Conservation (phyloP, 352 stramenopile species). For the Pythium chondricola region DNA sequence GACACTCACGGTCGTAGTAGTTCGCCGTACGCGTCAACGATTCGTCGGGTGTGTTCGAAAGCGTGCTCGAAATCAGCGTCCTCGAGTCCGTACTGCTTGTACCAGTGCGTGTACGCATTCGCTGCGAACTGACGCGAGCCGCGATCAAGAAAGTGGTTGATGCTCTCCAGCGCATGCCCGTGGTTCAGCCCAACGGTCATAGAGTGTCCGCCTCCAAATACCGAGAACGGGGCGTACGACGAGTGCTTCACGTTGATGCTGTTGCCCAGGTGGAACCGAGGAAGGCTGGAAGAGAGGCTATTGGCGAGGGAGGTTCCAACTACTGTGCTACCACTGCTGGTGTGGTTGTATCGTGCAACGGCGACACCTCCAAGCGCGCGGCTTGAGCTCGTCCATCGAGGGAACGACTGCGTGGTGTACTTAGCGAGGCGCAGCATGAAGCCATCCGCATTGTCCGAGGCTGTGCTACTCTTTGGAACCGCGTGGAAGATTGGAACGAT, state of each 20-base stretch:
- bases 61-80: conserved; percentile 36
- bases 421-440: conserved; percentile 1
- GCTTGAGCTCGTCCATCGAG: conserved; percentile 3
- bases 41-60: conserved; percentile 30
- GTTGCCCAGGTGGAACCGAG: conserved; percentile 6
- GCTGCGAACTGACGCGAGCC: conserved; percentile 38
- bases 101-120: conserved; percentile 54
- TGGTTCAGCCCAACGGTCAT: conserved; percentile 46
- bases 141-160: conserved; percentile 33
- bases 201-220: conserved; percentile 14
- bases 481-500: conserved; percentile 19
- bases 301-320: background rate
- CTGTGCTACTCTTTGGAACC: background rate
- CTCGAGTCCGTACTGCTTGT: conserved; percentile 51
- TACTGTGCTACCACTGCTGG: background rate
- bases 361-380: conserved; percentile 1
- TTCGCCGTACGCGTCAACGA: conserved; percentile 38
- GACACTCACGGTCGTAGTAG: conserved; percentile 18
- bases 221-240: conserved; percentile 14
- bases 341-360: conserved; percentile 2
- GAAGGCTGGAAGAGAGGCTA: background rate
- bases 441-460: background rate
- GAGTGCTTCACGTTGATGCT: conserved; percentile 5
- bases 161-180: conserved; percentile 34
- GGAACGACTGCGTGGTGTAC: conserved; percentile 14